phyloP scores from a whole-genome alignment of 1,284 basidiomycete species.

The Violaceomyces palustris region DNA sequence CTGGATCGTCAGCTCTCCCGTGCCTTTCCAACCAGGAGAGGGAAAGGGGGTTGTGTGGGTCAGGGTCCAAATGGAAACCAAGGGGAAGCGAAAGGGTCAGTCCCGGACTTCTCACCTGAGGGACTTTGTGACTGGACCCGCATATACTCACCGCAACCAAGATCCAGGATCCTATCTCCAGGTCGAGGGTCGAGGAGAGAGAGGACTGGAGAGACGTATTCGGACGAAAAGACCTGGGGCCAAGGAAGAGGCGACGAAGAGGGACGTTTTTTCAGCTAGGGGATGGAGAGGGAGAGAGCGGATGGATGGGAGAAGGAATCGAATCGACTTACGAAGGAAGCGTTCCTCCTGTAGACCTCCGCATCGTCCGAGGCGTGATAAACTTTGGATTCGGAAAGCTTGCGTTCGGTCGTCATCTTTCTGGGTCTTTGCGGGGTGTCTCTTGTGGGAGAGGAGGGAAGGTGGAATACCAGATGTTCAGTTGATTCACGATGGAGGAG shows the following conservation, averaged over 20 bases:
- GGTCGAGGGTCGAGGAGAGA: constrained; percentile 19
- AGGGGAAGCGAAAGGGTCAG: neutral
- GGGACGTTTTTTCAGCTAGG: no score
- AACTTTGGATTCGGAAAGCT: no score
- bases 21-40: constrained; percentile 3
- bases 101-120: neutral
- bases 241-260: no score
- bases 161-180: constrained; percentile 23
- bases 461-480: no score
- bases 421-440: no score
- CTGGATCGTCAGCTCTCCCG: constrained; percentile 18
- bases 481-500: no score
- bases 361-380: constrained; percentile 23
- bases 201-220: constrained; percentile 20
- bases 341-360: constrained; percentile 19
- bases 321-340: constrained; percentile 30
- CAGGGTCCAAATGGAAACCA: neutral
- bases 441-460: no score
- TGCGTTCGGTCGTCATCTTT: no score
- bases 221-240: constrained; percentile 17
- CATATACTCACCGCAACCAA: constrained; percentile 20
- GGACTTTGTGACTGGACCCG: neutral
- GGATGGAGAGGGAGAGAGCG: no score
- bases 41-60: neutral
- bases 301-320: no score